Evolutionary conservation across 2,329 filamentous ascomycete species (phyloP), one percentile per base, ranked within the genome.

Genomic region (Neofusicoccum cordaticola): DNA sequence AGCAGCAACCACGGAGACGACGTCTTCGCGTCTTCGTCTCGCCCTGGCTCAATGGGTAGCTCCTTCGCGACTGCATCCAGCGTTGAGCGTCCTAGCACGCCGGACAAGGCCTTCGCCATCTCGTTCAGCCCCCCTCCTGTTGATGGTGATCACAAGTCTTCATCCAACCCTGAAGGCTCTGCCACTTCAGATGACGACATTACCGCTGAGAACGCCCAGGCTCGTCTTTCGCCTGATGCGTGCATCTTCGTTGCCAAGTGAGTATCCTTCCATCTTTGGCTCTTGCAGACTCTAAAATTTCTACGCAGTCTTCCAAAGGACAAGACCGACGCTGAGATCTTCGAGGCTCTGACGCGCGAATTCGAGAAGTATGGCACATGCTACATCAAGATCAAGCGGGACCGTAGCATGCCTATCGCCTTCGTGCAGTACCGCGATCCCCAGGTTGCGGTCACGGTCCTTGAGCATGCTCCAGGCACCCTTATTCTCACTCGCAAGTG

Each of bases 211-310:
- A 65, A 65, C 17, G 63, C 63, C 12, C 63, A 65, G 44, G 44
- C 53, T 9, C 34, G 31, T 22, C 37, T 44, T 3, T 27, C 57
- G 27, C 63, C 63, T 2, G 53, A 65, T 1, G 45, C 45, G 3
- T 65, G 63, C 63, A 34, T 65, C 9, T 65, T 65, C 37, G 63
- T 65, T 2, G 63, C 63, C n/a, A 65, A 50, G 62, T 64, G n/a
- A 44, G 62, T 35, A n/a, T 48, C 19, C 5, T 15, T 13, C 4
- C 8, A 9, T 13, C 1, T 34, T n/a, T 2, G n/a, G 17, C n/a
- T 60, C 6, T 34, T 2, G 11, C 2, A 15, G 11, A 15, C 11
- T 13, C 48, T 63, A 27, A 63, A 22, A 9, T 8, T 27, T 63
- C n/a, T 17, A 7, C n/a, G 13, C 37, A 64, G 62, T n/a, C 63